These are phyloP conservation scores for Fusarium sp. DNA, from an alignment of 2,329 filamentous ascomycete genomes.

Conservation along the genomic window DNA sequence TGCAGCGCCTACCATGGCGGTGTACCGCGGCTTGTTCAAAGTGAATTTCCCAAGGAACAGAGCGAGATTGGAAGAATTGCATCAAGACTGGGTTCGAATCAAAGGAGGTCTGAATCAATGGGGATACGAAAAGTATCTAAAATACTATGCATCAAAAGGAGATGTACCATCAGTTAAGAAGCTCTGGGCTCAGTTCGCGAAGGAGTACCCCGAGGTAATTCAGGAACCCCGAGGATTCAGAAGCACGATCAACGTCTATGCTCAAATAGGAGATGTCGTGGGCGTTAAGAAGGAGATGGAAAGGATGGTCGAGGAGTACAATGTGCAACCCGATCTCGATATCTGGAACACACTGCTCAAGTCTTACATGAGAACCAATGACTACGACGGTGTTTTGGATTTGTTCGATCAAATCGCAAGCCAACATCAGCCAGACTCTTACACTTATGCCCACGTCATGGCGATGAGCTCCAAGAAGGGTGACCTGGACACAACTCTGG, in stretches of 20 bases:
- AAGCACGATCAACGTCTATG: constrained; percentile 78
- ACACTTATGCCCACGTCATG: constrained; percentile 80
- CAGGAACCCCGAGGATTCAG: constrained; percentile 56
- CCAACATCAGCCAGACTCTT: constrained; percentile 65
- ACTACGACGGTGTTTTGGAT: constrained; percentile 73
- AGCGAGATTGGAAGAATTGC: constrained; percentile 59
- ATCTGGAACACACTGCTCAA: constrained; percentile 84
- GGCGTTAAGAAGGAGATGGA: constrained; percentile 71
- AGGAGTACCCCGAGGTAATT: constrained; percentile 52
- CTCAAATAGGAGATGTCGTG: constrained; percentile 72
- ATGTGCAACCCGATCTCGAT: constrained; percentile 65
- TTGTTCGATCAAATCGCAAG: constrained; percentile 71
- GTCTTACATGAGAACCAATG: constrained; percentile 72
- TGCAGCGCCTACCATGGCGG: constrained; percentile 51
- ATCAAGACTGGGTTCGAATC: constrained; percentile 61
- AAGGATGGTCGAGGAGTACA: constrained; percentile 67
- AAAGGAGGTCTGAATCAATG: constrained; percentile 56
- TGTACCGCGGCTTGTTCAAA: constrained; percentile 61
- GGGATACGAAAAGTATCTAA: constrained; percentile 62
- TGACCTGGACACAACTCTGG: constrained; percentile 75
- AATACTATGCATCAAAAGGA: constrained; percentile 61
- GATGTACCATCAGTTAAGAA: constrained; percentile 59
- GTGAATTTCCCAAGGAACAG: constrained; percentile 54
- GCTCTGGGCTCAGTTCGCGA: constrained; percentile 59
- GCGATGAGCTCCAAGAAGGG: constrained; percentile 76